phyloP scores from a whole-genome alignment of 495 filamentous ascomycete species.

The Tuber indicum region DNA sequence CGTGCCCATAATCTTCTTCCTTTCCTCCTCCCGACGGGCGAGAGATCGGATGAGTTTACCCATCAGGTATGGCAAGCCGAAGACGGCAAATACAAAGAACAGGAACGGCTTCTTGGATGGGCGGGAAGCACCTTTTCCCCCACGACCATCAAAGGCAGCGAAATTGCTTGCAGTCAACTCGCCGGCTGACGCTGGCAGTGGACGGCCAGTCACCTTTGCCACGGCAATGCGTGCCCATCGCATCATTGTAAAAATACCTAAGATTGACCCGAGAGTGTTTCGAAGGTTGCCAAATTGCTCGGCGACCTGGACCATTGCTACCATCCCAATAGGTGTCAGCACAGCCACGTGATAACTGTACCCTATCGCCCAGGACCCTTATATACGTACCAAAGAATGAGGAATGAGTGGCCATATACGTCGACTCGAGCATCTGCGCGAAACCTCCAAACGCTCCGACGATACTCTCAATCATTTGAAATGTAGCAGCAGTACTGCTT shows the following conservation, averaged over 20 bases:
- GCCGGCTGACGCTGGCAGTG: conserved; percentile 75
- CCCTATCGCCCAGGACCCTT: not conserved
- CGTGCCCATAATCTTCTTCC: conserved; percentile 50
- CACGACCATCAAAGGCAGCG: conserved; percentile 71
- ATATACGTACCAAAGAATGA: conserved; percentile 84
- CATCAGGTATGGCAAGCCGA: conserved; percentile 94
- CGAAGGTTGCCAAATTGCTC: conserved; percentile 92
- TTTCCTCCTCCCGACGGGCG: conserved; percentile 73
- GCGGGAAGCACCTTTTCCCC: conserved; percentile 51
- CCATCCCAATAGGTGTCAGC: conserved; percentile 8
- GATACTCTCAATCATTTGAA: conserved; percentile 96
- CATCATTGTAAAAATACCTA: conserved; percentile 93
- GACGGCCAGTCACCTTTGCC: conserved; percentile 89
- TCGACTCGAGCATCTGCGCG: conserved; percentile 98
- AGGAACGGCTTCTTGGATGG: conserved; percentile 91
- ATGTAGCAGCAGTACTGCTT: conserved; percentile 91
- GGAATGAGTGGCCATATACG: conserved; percentile 99
- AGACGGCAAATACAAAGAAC: conserved; percentile 89
- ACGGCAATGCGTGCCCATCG: conserved; percentile 86
- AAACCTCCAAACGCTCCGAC: conserved; percentile 98
- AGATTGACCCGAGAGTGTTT: conserved; percentile 87
- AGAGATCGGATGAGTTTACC: conserved; percentile 82
- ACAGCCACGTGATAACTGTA: conserved; percentile 3
- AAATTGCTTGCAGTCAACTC: conserved; percentile 84
- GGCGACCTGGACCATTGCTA: conserved; percentile 96